Evolutionary conservation across 768 basidiomycete genomes (phyloP).

Genomic region (Boletus vinaceobasis): DNA sequence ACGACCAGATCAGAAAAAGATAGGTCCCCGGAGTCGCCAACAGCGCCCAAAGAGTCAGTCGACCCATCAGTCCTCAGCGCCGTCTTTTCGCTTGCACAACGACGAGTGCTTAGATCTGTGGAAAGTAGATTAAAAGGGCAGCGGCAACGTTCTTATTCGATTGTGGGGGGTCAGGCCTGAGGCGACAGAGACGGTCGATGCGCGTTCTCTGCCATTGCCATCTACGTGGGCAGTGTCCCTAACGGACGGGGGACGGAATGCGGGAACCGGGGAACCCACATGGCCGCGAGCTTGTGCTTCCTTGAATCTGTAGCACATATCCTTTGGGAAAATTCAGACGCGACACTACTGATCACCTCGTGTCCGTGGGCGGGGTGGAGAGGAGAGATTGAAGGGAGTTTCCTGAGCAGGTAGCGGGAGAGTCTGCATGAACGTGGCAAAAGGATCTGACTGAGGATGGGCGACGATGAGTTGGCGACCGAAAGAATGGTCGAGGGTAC

Average conservation of each 20-base stretch:
- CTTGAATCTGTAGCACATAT: conserved; percentile 76
- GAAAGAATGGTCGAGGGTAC: conserved; percentile 21
- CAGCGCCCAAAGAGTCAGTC: conserved; percentile 27
- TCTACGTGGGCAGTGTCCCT: conserved; percentile 28
- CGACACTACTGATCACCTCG: conserved; percentile 48
- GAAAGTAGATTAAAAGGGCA: neutral
- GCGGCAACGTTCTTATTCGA: too few species aligned
- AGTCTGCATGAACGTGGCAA: conserved; percentile 51
- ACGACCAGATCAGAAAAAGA: conserved; percentile 62
- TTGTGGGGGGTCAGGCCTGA: conserved; percentile 12
- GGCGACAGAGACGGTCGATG: conserved; percentile 24
- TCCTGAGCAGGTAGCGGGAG: conserved; percentile 25
- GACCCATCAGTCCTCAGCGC: conserved; percentile 16
- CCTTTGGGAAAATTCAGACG: conserved; percentile 64
- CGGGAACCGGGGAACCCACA: conserved; percentile 57
- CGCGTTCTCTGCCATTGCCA: conserved; percentile 18
- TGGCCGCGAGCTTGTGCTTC: conserved; percentile 67
- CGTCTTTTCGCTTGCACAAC: too few species aligned
- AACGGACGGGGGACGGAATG: conserved; percentile 39
- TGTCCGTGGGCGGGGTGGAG: conserved; percentile 41
- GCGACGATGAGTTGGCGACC: conserved; percentile 40
- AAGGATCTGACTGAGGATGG: conserved; percentile 66
- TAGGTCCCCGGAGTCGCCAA: conserved; percentile 51
- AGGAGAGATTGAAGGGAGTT: conserved; percentile 29
- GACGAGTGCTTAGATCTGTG: neutral